phyloP scores from a whole-genome alignment of 805 yeast species.

The Ogataea kodamae region DNA sequence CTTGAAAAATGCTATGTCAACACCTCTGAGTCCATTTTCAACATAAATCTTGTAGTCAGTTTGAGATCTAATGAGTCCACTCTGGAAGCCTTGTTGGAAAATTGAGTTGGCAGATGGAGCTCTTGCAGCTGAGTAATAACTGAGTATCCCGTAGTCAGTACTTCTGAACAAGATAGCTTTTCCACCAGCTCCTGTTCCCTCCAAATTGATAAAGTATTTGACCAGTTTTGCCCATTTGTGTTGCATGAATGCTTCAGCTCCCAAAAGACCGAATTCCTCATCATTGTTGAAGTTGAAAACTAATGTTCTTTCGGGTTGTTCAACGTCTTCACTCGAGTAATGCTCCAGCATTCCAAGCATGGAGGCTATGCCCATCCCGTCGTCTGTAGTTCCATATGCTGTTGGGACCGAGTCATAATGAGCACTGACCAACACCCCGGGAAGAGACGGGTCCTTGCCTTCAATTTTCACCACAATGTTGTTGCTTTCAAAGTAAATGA shows the following conservation, averaged over 20 bases:
- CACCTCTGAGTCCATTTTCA: conserved; percentile 69
- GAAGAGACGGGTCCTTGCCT: conserved; percentile 55
- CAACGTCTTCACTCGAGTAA: conserved; percentile 31
- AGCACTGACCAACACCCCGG: conserved; percentile 74
- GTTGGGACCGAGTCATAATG: conserved; percentile 91
- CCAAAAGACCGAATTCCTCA: conserved; percentile 84
- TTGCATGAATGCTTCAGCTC: conserved; percentile 68
- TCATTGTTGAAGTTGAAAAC: conserved; percentile 84
- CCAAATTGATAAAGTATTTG: conserved; percentile 70
- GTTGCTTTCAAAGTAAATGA: conserved; percentile 77
- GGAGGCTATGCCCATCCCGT: conserved; percentile 84
- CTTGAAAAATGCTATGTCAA: conserved; percentile 85
- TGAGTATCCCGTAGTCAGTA: conserved; percentile 71
- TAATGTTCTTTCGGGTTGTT: conserved; percentile 66
- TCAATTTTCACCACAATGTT: conserved; percentile 73
- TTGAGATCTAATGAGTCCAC: conserved; percentile 68
- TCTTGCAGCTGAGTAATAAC: conserved; percentile 50
- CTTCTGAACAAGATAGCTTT: conserved; percentile 78
- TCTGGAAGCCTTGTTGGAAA: conserved; percentile 80
- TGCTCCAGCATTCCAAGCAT: conserved; percentile 65
- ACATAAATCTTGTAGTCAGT: conserved; percentile 80
- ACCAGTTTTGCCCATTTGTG: conserved; percentile 71
- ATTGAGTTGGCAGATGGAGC: conserved; percentile 77
- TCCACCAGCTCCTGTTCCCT: conserved; percentile 93
- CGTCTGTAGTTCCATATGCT: conserved; percentile 85